Evolutionary conservation across 495 filamentous ascomycete species (phyloP), one percentile per base, ranked within the genome.

Genomic region (Chaetomidium leptoderma): DNA sequence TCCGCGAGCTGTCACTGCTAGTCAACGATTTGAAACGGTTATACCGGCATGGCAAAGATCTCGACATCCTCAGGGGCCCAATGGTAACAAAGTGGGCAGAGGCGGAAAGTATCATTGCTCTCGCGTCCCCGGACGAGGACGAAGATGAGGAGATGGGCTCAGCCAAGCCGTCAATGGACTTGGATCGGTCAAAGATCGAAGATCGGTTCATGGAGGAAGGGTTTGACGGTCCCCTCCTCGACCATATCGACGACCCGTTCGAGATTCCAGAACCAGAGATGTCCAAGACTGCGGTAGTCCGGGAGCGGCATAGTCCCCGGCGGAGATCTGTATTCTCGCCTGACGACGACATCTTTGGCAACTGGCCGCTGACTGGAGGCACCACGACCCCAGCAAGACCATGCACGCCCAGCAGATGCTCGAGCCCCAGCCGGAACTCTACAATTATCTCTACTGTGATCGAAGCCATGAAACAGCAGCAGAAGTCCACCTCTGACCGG

Each of bases 51-150:
- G 90, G 83, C 8, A 83, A 80, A 45, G 80, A 85, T 33, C 80
- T 89, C 64, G 80, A 80, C 33, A 76, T 92, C 47, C 72, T 88
- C 24, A 64, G 78, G 55, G 88, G 88, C 0, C 72, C 81, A 3
- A 81, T 84, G 11, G 76, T 77, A 51, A 76, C 81, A 43, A 74
- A 91, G 36, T 95, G 89, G 86, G 85, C 87, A 65, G 90, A 95
- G 70, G 90, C 90, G 6, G 89, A 95, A 66, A 86, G 87, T 16
- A 92, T 95, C 45, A 90, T 95, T 62, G 87, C 88, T 30, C 76
- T 95, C 10, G 90, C 90, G 32, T 91, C 88, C 2, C 83, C 90
- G 32, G 87, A 93, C 56, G 89, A 93, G 45, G 90, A 92, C 19
- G 71, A 76, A 4, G 60, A 59, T 6, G 66, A 76, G 11, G 65